phyloP scores from a whole-genome alignment of 2,329 filamentous ascomycete species.

The Colletotrichum lindemuthianum region DNA sequence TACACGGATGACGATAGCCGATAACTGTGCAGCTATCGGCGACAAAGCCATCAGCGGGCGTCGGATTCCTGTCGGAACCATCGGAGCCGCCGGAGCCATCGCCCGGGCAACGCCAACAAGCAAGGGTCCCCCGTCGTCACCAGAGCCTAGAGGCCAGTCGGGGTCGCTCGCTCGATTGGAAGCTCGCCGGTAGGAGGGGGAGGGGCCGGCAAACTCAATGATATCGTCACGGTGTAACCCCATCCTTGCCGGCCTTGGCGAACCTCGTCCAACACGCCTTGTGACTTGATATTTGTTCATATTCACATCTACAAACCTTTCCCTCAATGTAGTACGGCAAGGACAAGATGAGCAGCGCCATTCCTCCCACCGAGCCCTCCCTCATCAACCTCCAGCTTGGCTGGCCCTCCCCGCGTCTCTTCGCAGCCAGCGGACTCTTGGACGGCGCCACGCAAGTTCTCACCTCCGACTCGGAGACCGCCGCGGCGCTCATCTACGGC shows the following conservation, averaged over 20 bases:
- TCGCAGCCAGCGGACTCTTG: slow-evolving; percentile 72
- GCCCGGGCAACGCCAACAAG: neutral
- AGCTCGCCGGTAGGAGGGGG: neutral
- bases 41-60: neutral
- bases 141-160: neutral
- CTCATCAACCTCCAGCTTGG: slow-evolving; percentile 74
- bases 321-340: neutral
- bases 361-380: slow-evolving; percentile 16
- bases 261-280: no score
- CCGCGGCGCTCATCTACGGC: slow-evolving; percentile 78
- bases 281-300: neutral
- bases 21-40: neutral
- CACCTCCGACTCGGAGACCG: slow-evolving; percentile 64
- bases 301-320: neutral
- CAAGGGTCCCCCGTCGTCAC: neutral
- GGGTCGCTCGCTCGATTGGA: slow-evolving; percentile 10
- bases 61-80: slow-evolving; percentile 12
- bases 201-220: neutral
- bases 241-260: neutral
- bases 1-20: neutral
- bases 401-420: slow-evolving; percentile 72
- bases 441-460: slow-evolving; percentile 71
- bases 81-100: neutral
- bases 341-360: neutral
- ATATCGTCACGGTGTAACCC: slow-evolving; percentile 9